phyloP scores from a whole-genome alignment of 192 early-diverging fungal species.

The Coemansia sp. region DNA sequence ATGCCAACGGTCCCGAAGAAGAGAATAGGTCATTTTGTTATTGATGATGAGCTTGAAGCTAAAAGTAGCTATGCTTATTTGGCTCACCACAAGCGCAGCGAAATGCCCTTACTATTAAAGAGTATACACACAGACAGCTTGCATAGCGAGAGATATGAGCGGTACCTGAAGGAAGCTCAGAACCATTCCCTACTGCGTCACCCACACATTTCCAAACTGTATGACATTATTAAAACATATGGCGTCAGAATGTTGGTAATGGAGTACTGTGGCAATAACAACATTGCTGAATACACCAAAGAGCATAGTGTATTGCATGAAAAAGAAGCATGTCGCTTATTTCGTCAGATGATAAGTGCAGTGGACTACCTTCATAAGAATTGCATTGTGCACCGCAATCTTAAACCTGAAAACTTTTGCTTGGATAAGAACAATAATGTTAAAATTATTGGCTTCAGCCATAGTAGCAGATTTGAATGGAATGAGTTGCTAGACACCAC shows the following conservation, averaged over 20 bases:
- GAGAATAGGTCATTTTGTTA: not conserved
- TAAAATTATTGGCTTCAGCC: not conserved
- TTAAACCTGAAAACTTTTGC: not conserved
- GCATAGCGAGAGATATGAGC: not conserved
- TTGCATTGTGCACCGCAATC: conserved; percentile 1
- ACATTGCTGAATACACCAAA: not conserved
- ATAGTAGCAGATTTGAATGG: not conserved
- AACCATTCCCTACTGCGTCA: not conserved
- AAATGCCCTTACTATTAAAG: not conserved
- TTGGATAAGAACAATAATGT: not conserved
- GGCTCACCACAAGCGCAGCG: not conserved
- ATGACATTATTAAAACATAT: not conserved
- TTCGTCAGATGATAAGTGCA: not conserved
- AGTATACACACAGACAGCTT: not conserved
- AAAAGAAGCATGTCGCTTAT: not conserved
- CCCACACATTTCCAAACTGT: not conserved
- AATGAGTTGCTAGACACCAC: not conserved
- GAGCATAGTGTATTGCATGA: not conserved
- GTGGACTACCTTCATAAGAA: conserved; percentile 2
- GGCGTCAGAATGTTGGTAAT: not conserved
- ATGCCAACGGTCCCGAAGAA: too few species aligned
- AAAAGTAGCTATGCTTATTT: not conserved
- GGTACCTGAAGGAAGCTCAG: not conserved
- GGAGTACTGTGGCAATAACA: not conserved
- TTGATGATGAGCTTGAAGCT: not conserved